Percentiles rank a stretch among this genome's conserved stretches.
Conservation (phyloP, 2,329 filamentous ascomycete genomes). For the Reticulascus tulasneorum region DNA sequence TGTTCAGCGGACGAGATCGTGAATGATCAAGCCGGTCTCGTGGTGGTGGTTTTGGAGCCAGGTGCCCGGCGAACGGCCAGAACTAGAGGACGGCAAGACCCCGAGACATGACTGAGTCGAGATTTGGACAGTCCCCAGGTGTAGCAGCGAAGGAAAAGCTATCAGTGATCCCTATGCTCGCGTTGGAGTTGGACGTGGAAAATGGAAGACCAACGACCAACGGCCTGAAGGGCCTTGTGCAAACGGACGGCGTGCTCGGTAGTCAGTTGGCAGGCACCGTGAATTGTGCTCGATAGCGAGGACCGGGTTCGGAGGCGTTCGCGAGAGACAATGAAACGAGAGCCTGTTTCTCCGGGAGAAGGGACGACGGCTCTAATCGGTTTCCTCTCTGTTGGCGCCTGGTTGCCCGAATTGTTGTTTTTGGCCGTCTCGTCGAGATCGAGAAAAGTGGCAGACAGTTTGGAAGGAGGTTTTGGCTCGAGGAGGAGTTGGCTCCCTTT, state of each 20-base stretch:
- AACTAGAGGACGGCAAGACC: slow-evolving; percentile 40
- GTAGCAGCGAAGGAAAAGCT: slow-evolving; percentile 5
- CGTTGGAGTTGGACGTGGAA: background rate
- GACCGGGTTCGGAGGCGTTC: too few relatives aligned
- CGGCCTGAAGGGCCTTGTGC: too few relatives aligned
- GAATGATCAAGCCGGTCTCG: slow-evolving; percentile 3
- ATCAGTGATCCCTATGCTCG: background rate
- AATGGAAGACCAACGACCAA: slow-evolving; percentile 3
- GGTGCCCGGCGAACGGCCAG: slow-evolving; percentile 42
- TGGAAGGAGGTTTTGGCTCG: too few relatives aligned
- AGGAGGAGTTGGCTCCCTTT: too few relatives aligned
- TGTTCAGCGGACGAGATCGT: too few relatives aligned
- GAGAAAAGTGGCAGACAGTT: too few relatives aligned
- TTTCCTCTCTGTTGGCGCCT: too few relatives aligned
- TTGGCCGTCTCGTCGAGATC: too few relatives aligned
- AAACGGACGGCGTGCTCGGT: background rate
- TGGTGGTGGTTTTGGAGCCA: slow-evolving; percentile 7
- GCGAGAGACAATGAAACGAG: background rate
- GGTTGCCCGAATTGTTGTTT: too few relatives aligned
- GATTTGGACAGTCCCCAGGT: slow-evolving; percentile 4
- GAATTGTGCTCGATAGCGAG: too few relatives aligned
- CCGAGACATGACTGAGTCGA: slow-evolving; percentile 40
- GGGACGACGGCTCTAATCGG: too few relatives aligned
- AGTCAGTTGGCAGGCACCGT: background rate
- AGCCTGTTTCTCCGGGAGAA: too few relatives aligned